Conservation (phyloP, 169 alveolate genomes). For the Theileria equi region DNA sequence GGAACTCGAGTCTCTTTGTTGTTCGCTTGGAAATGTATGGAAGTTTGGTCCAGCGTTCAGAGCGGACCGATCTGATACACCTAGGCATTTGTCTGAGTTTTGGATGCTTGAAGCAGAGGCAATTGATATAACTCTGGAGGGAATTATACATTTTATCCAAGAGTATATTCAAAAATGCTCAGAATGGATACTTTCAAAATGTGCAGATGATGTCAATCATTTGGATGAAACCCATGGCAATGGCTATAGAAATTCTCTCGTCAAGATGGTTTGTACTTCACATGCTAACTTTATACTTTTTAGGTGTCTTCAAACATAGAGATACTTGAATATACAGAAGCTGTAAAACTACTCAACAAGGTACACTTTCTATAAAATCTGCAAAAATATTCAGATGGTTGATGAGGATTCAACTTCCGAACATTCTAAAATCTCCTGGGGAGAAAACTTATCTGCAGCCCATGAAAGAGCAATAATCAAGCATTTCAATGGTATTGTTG, state of each 20-base stretch:
- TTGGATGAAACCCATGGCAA: conserved; percentile 37
- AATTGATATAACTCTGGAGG: conserved; percentile 62
- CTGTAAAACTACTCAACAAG: conserved; percentile 52
- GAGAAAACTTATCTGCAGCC: conserved; percentile 66
- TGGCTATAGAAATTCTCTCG: conserved; percentile 21
- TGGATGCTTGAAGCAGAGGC: conserved; percentile 99
- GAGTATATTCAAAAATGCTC: conserved; percentile 54
- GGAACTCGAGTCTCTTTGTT: conserved; percentile 91
- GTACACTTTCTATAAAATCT: conserved; percentile 10
- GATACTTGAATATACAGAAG: conserved; percentile 60
- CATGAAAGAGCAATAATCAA: conserved; percentile 79
- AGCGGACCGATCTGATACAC: conserved; percentile 97
- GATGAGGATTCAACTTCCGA: conserved; percentile 79
- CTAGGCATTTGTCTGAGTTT: conserved; percentile 97
- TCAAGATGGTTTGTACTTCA: conserved; percentile 8
- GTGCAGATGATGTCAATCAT: conserved; percentile 41
- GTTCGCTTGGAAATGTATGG: conserved; percentile 93
- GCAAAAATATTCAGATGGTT: conserved; percentile 57
- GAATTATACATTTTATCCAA: conserved; percentile 57
- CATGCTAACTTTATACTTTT: conserved; percentile 17
- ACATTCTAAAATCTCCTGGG: conserved; percentile 66
- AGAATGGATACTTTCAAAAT: conserved; percentile 42
- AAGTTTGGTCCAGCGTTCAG: conserved; percentile 98
- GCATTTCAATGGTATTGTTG: conserved; percentile 75
- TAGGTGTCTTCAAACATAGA: conserved; percentile 30